Conservation (phyloP, 495 filamentous ascomycete species). For the Neurospora sp. region DNA sequence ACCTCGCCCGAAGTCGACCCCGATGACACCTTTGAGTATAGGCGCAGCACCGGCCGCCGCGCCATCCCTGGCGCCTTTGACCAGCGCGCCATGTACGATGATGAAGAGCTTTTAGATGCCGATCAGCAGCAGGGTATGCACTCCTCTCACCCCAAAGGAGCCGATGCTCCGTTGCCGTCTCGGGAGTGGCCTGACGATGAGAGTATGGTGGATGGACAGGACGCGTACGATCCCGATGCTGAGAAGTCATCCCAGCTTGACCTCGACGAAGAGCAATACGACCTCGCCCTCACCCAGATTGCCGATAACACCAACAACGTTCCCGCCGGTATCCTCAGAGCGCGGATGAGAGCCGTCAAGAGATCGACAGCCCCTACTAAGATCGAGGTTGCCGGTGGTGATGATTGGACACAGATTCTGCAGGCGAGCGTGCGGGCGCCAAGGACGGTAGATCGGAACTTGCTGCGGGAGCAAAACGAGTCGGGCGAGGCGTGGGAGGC, state of each 20-base stretch:
- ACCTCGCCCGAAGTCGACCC: conserved; percentile 37
- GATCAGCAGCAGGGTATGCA: conserved; percentile 69
- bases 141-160: conserved; percentile 78
- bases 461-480: conserved; percentile 39
- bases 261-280: conserved; percentile 36
- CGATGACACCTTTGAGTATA: conserved; percentile 78
- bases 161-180: conserved; percentile 52
- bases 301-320: conserved; percentile 30
- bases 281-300: conserved; percentile 23
- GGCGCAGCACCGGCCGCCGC: conserved; percentile 44
- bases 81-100: conserved; percentile 42
- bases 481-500: conserved; percentile 26
- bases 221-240: conserved; percentile 34
- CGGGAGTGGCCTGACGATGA: conserved; percentile 49
- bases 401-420: conserved; percentile 84
- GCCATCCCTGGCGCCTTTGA: conserved; percentile 72
- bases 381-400: conserved; percentile 43
- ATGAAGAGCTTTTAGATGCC: conserved; percentile 21
- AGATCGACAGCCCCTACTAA: conserved; percentile 49
- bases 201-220: conserved; percentile 55
- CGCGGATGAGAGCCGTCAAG: conserved; percentile 45
- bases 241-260: conserved; percentile 20
- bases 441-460: conserved; percentile 62
- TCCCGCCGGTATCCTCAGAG: conserved; percentile 44
- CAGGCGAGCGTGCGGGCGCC: conserved; percentile 85